Conservation (phyloP, 768 basidiomycete genomes). For the Mrakia blollopis region DNA sequence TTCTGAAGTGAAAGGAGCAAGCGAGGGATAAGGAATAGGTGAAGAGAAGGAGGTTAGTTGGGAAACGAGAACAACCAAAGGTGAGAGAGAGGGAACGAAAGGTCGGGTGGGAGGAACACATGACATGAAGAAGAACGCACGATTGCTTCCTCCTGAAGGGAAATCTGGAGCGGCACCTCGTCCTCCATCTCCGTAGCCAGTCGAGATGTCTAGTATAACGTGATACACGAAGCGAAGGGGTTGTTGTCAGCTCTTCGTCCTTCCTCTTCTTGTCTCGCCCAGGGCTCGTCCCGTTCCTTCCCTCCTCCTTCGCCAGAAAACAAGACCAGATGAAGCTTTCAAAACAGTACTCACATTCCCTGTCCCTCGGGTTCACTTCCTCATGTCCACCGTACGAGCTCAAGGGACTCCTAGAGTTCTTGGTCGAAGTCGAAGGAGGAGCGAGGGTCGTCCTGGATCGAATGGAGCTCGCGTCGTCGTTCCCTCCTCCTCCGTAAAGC, state of each 20-base stretch:
- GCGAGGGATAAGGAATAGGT: background rate
- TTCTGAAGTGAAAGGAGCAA: background rate
- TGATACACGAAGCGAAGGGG: too few relatives aligned
- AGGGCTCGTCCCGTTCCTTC: slow-evolving; percentile 1
- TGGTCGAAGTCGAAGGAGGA: slow-evolving; percentile 12
- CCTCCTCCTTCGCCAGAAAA: background rate
- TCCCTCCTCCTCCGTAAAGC: background rate
- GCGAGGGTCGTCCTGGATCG: slow-evolving; percentile 9
- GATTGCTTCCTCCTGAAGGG: slow-evolving; percentile 12
- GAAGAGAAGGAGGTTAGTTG: background rate
- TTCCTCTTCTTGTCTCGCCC: background rate
- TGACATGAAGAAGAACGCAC: slow-evolving; percentile 1
- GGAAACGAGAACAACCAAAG: background rate
- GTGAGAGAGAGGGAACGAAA: background rate
- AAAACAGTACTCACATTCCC: slow-evolving; percentile 14
- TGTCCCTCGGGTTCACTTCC: slow-evolving; percentile 1
- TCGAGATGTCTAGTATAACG: background rate
- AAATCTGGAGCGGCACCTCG: slow-evolving; percentile 20
- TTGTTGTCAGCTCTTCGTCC: background rate
- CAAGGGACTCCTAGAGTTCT: slow-evolving; percentile 17
- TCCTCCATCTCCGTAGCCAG: slow-evolving; percentile 25
- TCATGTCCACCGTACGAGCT: slow-evolving; percentile 17
- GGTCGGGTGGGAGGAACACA: background rate
- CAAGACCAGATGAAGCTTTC: background rate
- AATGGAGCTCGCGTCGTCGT: slow-evolving; percentile 19